These are phyloP conservation scores for Rhipidocladum racemiflorum DNA, from an alignment of 176 grass and related monocot genomes.

Conservation along the genomic window DNA sequence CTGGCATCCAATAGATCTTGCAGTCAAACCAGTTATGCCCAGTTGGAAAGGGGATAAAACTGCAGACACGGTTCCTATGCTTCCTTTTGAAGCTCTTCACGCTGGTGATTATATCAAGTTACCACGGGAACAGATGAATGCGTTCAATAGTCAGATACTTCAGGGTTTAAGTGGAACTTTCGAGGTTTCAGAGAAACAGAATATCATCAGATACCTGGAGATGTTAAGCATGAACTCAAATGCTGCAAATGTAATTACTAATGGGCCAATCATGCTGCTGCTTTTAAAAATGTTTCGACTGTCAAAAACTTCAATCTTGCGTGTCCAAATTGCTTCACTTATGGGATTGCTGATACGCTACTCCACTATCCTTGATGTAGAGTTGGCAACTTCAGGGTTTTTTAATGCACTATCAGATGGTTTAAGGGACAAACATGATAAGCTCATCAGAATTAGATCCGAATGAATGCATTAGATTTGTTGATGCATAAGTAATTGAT, in stretches of 20 bases:
- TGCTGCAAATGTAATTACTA: conserved; percentile 82
- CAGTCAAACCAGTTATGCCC: conserved; percentile 97
- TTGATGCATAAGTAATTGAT: too few species aligned
- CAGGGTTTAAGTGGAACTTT: conserved; percentile 82
- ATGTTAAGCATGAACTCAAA: conserved; percentile 82
- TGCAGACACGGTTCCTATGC: conserved; percentile 42
- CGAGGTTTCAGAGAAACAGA: conserved; percentile 92
- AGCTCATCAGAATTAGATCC: too few species aligned
- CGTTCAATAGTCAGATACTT: conserved; percentile 70
- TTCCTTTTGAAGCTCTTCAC: conserved; percentile 72
- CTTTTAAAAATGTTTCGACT: conserved; percentile 91
- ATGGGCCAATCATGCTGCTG: conserved; percentile 74
- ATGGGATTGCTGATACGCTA: conserved; percentile 94
- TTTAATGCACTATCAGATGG: conserved; percentile 87
- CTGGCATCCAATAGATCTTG: conserved; percentile 90
- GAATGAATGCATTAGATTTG: too few species aligned
- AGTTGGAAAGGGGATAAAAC: conserved; percentile 75
- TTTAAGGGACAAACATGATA: conserved; percentile 89
- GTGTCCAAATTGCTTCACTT: conserved; percentile 84
- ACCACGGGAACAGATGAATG: conserved; percentile 68
- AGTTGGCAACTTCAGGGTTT: conserved; percentile 85
- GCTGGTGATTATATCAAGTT: conserved; percentile 78
- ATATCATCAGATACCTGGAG: conserved; percentile 88
- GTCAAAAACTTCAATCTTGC: conserved; percentile 68
- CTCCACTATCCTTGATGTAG: conserved; percentile 80